phyloP scores from a whole-genome alignment of 192 early-diverging fungal species.

The Backusella psychrophila region DNA sequence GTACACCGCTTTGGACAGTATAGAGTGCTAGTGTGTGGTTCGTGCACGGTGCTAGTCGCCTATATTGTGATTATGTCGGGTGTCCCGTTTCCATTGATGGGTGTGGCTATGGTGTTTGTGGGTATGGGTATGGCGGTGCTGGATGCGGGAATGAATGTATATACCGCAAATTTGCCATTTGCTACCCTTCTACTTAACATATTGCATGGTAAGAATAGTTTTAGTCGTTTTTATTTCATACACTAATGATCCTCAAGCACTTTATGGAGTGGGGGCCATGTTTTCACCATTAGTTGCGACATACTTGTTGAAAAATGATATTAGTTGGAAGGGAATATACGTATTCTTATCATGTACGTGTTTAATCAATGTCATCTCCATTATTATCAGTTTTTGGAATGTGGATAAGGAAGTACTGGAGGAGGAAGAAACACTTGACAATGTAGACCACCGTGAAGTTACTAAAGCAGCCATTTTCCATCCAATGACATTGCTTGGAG shows the following conservation, averaged over 20 bases:
- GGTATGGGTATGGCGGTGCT: constrained; percentile 27
- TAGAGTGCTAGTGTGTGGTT: constrained; percentile 6
- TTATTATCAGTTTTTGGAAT: constrained; percentile 24
- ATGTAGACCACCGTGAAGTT: background rate
- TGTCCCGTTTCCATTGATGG: constrained; percentile 24
- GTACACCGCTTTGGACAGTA: constrained; percentile 20
- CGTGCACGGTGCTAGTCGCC: background rate
- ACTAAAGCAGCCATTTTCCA: constrained; percentile 16
- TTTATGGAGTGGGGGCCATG: constrained; percentile 36
- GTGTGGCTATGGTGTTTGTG: constrained; percentile 19
- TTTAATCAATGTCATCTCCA: constrained; percentile 11
- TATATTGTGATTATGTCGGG: constrained; percentile 22
- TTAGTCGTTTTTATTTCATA: background rate
- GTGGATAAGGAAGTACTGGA: background rate
- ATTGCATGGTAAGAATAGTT: constrained; percentile 27
- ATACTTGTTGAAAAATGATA: constrained; percentile 4
- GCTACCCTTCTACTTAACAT: constrained; percentile 33
- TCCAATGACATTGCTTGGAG: constrained; percentile 22
- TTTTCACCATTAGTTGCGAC: constrained; percentile 28
- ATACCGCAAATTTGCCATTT: constrained; percentile 23
- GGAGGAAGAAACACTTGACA: constrained; percentile 1
- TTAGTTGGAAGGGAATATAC: constrained; percentile 31
- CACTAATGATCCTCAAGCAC: background rate
- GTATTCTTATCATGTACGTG: constrained; percentile 22
- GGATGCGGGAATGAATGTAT: constrained; percentile 36